These are phyloP conservation scores for Ceratocystiopsis sp. DNA, from an alignment of 2,329 filamentous ascomycete genomes.

Conservation along the genomic window DNA sequence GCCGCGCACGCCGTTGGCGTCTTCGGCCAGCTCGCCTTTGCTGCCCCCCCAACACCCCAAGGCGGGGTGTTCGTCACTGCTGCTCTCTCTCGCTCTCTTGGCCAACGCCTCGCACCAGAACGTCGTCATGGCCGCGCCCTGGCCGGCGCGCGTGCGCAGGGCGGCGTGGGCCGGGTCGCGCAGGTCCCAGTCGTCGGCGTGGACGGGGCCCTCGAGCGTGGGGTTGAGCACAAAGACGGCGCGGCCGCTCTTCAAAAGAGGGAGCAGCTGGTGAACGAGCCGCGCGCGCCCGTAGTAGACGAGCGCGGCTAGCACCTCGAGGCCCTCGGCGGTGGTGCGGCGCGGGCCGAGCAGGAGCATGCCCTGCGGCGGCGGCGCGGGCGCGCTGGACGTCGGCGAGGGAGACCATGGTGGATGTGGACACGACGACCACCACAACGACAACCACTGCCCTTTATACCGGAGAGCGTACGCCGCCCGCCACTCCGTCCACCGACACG, in stretches of 20 bases:
- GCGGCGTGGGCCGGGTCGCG: neutral
- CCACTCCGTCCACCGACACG: too few species aligned
- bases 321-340: conserved; percentile 16
- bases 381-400: conserved; percentile 5
- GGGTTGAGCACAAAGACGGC: conserved; percentile 16
- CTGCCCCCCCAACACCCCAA: neutral
- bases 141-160: neutral
- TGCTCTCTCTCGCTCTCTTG: neutral
- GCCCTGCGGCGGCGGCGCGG: conserved; percentile 13
- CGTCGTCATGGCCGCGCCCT: neutral
- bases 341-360: conserved; percentile 4
- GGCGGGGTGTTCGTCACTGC: neutral
- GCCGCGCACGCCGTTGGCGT: neutral
- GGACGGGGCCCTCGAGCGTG: conserved; percentile 1
- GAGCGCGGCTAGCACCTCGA: conserved; percentile 15
- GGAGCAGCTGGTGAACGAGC: conserved; percentile 16
- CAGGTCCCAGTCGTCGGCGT: conserved; percentile 2
- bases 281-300: conserved; percentile 17
- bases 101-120: conserved; percentile 3
- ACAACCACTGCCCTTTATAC: too few species aligned
- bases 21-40: neutral
- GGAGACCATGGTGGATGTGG: conserved; percentile 6
- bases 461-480: too few species aligned
- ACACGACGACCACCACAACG: too few species aligned
- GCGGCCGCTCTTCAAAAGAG: conserved; percentile 11